These are phyloP conservation scores for Rhizoclosmatium globosum DNA, from an alignment of 192 early-diverging fungal genomes.

Conservation along the genomic window DNA sequence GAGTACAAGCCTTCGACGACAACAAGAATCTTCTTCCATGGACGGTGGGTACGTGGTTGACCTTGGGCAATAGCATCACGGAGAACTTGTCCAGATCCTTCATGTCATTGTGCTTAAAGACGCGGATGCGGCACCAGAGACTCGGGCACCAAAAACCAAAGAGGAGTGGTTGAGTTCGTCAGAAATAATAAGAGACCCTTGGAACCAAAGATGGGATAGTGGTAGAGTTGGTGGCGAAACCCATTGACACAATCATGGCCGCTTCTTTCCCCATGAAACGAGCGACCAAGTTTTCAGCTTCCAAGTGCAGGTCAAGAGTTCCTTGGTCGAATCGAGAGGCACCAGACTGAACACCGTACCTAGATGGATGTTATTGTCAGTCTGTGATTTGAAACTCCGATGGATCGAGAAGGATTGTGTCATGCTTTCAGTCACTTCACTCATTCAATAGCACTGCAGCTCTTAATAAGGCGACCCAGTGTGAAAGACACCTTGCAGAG, in stretches of 20 bases:
- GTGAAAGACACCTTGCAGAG: background rate
- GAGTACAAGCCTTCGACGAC: conserved; percentile 97
- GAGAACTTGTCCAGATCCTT: conserved; percentile 81
- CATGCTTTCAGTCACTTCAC: background rate
- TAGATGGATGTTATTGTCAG: background rate
- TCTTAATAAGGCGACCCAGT: background rate
- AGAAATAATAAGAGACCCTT: conserved; percentile 89
- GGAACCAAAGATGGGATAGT: conserved; percentile 87
- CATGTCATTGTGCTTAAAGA: conserved; percentile 95
- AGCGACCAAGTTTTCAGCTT: conserved; percentile 87
- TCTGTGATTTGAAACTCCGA: background rate
- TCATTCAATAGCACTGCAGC: background rate
- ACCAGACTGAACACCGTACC: conserved; percentile 72
- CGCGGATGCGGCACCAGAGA: conserved; percentile 91
- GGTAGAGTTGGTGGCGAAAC: conserved; percentile 96
- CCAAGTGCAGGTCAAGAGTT: conserved; percentile 69
- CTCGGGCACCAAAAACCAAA: conserved; percentile 91
- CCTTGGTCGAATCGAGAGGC: conserved; percentile 81
- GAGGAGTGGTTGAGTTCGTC: conserved; percentile 97
- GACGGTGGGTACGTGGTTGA: conserved; percentile 96
- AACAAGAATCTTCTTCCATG: conserved; percentile 98
- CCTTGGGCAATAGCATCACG: conserved; percentile 91
- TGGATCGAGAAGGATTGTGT: background rate
- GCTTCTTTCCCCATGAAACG: conserved; percentile 89
- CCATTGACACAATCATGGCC: conserved; percentile 92